Conservation (phyloP, 805 yeast genomes). For the Spathaspora hagerdaliae region DNA sequence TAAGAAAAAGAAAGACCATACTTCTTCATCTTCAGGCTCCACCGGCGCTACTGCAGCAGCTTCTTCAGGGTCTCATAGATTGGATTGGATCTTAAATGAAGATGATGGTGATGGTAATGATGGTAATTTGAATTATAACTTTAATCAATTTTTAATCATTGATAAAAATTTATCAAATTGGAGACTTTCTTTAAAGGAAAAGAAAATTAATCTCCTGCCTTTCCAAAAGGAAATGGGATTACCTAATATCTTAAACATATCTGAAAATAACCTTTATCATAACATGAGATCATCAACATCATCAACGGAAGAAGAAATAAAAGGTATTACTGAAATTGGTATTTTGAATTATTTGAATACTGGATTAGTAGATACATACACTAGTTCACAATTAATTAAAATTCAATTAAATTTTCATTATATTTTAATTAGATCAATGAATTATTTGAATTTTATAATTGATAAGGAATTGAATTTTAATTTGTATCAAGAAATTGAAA, state of each 20-base stretch:
- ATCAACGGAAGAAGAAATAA: not conserved
- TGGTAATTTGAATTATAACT: conserved; percentile 43
- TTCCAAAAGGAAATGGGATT: conserved; percentile 28
- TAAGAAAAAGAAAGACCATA: conserved; percentile 16
- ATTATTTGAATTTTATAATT: conserved; percentile 39
- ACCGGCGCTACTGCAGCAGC: too few species aligned
- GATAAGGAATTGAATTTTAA: conserved; percentile 35
- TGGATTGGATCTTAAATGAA: conserved; percentile 43
- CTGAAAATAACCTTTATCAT: conserved; percentile 26
- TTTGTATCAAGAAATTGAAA: conserved; percentile 32
- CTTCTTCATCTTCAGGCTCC: too few species aligned
- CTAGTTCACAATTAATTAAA: conserved; percentile 37
- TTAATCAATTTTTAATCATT: conserved; percentile 38
- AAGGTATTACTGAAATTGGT: conserved; percentile 15
- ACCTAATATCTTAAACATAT: conserved; percentile 17
- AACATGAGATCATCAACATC: conserved; percentile 15
- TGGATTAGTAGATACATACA: conserved; percentile 36
- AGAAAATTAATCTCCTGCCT: conserved; percentile 22
- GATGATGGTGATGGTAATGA: conserved; percentile 48
- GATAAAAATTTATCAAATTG: conserved; percentile 39
- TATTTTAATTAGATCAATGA: conserved; percentile 37
- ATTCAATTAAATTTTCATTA: conserved; percentile 44
- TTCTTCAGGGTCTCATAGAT: conserved; percentile 12
- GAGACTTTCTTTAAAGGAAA: conserved; percentile 34
- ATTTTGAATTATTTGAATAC: conserved; percentile 20